Conservation (phyloP, 306 rosid genomes). For the Malus sylvestris region DNA sequence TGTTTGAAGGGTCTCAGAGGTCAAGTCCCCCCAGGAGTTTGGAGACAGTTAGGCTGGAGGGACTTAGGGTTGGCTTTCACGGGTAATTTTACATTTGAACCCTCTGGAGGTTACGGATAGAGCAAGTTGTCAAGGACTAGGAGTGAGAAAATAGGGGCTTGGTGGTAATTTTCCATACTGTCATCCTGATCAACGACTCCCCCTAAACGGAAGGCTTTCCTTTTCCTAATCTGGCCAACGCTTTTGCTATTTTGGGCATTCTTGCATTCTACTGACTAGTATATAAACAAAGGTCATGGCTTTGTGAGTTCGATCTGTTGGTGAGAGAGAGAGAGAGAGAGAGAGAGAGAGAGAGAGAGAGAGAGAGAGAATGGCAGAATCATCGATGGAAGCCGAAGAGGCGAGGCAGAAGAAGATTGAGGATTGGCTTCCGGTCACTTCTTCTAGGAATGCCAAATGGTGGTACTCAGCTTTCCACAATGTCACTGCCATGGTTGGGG, state of each 20-base stretch:
- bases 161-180: neutral
- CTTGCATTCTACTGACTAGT: neutral
- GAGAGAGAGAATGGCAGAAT: neutral
- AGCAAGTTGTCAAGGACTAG: too few species aligned
- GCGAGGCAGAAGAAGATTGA: constrained; percentile 28
- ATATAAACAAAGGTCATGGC: neutral
- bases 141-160: neutral
- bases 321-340: neutral
- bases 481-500: constrained; percentile 94
- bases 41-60: neutral
- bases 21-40: neutral
- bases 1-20: neutral
- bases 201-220: neutral
- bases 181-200: neutral
- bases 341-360: too few species aligned
- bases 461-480: constrained; percentile 91
- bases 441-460: constrained; percentile 82
- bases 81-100: neutral
- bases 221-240: neutral
- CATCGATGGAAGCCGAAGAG: neutral
- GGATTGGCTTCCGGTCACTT: constrained; percentile 83
- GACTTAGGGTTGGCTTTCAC: neutral
- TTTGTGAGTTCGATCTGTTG: neutral
- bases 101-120: neutral
- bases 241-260: neutral